Evolutionary conservation across 306 rosid species (phyloP).

Genomic region (Astragalus glycyphyllos): DNA sequence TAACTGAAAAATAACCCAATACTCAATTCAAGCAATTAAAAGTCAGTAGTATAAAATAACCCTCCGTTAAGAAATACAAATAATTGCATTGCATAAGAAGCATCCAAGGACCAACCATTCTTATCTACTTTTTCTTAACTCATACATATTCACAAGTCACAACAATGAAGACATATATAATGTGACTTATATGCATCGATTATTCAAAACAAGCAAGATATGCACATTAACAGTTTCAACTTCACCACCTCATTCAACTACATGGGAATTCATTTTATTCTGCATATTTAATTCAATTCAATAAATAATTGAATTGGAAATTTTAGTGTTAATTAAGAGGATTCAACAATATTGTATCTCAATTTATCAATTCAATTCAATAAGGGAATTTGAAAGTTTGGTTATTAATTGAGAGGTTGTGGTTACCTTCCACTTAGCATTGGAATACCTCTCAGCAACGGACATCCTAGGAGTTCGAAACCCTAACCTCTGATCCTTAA

Average conservation of each 20-base stretch:
- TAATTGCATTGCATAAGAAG: slow-evolving; percentile 1
- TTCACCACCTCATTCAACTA: background rate
- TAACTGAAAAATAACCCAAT: background rate
- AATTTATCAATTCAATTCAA: background rate
- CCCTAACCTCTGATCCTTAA: slow-evolving; percentile 85
- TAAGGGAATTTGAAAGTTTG: background rate
- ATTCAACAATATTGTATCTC: background rate
- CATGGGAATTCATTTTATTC: background rate
- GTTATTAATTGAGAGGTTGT: slow-evolving; percentile 7
- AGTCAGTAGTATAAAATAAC: background rate
- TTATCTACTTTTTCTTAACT: background rate
- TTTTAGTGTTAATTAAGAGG: slow-evolving; percentile 2
- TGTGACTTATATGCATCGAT: background rate
- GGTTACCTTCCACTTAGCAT: slow-evolving; percentile 73
- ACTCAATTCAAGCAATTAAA: slow-evolving; percentile 32
- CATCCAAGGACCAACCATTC: background rate
- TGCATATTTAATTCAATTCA: background rate
- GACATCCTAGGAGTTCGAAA: slow-evolving; percentile 77
- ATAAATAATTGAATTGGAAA: background rate
- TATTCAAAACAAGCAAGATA: slow-evolving; percentile 15
- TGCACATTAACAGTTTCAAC: background rate
- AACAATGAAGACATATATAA: background rate
- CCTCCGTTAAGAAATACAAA: slow-evolving; percentile 18
- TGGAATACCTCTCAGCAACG: slow-evolving; percentile 66
- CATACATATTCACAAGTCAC: background rate